A percentile compares a stretch with the other conserved stretches of the same genome.
Conservation (phyloP, 805 yeast genomes). For the Barnettozyma wickerhamii region DNA sequence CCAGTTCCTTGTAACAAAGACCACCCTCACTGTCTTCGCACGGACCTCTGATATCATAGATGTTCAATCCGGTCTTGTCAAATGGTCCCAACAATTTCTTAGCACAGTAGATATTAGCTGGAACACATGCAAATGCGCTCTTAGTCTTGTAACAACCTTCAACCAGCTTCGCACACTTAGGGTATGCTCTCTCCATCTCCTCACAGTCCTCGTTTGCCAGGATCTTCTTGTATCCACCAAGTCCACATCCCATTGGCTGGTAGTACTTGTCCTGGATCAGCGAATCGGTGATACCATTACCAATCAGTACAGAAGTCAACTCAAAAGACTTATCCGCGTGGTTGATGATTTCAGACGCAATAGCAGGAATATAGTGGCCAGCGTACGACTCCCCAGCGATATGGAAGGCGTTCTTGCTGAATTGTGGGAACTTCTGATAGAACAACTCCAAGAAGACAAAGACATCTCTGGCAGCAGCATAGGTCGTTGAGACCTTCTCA, state of each 20-base stretch:
- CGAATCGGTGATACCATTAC: conserved; percentile 91
- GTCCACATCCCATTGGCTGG: conserved; percentile 92
- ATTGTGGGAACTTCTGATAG: conserved; percentile 79
- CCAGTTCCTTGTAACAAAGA: conserved; percentile 70
- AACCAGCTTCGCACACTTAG: conserved; percentile 60
- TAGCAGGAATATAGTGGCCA: conserved; percentile 77
- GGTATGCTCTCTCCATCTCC: conserved; percentile 54
- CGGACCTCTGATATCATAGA: conserved; percentile 76
- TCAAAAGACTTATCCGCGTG: conserved; percentile 52
- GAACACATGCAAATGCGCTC: conserved; percentile 72
- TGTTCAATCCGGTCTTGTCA: conserved; percentile 74
- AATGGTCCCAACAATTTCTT: conserved; percentile 64
- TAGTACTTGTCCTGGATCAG: conserved; percentile 72
- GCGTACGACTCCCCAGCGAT: conserved; percentile 85
- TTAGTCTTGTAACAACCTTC: conserved; percentile 60
- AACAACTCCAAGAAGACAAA: conserved; percentile 79
- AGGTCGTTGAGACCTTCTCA: conserved; percentile 59
- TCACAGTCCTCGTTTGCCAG: conserved; percentile 66
- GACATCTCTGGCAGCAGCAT: conserved; percentile 84
- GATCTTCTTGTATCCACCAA: conserved; percentile 78
- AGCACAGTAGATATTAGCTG: conserved; percentile 80
- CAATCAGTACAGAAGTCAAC: conserved; percentile 77
- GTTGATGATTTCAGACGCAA: conserved; percentile 48
- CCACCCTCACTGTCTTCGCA: conserved; percentile 66
- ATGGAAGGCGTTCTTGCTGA: conserved; percentile 55